Percentiles rank a stretch among this genome's conserved stretches.
phyloP scores from a whole-genome alignment of 331 rosid species.

The Rosa hybrid region DNA sequence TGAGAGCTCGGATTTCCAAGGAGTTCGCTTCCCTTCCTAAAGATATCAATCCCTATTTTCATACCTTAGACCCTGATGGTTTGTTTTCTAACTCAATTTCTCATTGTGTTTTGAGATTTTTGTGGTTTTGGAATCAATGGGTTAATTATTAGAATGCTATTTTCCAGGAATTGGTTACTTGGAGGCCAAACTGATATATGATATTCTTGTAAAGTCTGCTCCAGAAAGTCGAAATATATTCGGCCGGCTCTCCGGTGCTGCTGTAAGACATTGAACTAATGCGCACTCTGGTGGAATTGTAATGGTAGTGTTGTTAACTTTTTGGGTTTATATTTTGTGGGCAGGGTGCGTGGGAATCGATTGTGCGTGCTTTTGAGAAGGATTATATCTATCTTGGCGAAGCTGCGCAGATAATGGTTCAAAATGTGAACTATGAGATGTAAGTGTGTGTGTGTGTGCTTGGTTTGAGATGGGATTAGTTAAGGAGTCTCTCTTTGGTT shows the following conservation, averaged over 20 bases:
- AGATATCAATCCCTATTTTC: constrained; percentile 69
- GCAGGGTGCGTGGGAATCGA: constrained; percentile 93
- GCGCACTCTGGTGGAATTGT: background rate
- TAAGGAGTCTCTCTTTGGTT: constrained; percentile 12
- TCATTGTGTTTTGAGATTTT: background rate
- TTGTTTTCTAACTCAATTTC: background rate
- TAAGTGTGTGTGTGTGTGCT: constrained; percentile 36
- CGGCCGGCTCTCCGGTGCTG: constrained; percentile 84
- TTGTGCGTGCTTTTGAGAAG: constrained; percentile 70
- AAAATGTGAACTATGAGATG: constrained; percentile 94
- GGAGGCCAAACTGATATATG: constrained; percentile 75
- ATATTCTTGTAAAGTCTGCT: constrained; percentile 66
- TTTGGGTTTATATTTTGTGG: constrained; percentile 10
- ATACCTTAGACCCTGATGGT: constrained; percentile 78
- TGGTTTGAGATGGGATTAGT: constrained; percentile 1
- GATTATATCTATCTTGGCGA: constrained; percentile 92
- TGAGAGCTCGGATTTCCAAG: constrained; percentile 69
- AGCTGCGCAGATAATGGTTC: constrained; percentile 85
- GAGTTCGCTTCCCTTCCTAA: constrained; percentile 78
- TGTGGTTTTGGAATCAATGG: background rate
- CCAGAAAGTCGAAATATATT: constrained; percentile 86
- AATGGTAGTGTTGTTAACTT: background rate
- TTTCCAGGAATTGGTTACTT: constrained; percentile 78
- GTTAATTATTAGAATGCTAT: constrained; percentile 14
- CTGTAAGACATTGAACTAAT: constrained; percentile 50